phyloP scores from a whole-genome alignment of 1,139 yeast species.

The Sugiyamaella xylanicola region DNA sequence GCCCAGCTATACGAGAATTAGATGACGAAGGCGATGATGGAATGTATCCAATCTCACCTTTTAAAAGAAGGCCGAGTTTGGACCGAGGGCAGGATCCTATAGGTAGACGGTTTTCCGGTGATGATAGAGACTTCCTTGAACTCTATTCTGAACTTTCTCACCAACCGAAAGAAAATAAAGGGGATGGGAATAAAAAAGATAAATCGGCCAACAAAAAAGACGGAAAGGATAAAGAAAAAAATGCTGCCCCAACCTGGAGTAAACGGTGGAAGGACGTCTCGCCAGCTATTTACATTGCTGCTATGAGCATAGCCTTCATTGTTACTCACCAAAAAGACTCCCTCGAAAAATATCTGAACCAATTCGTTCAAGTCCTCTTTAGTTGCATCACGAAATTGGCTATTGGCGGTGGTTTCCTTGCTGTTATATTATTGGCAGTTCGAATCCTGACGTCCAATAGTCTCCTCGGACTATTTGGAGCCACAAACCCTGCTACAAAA shows the following conservation, averaged over 20 bases:
- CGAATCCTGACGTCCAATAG: constrained; percentile 21
- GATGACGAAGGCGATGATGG: constrained; percentile 7
- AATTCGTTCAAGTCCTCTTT: constrained; percentile 28
- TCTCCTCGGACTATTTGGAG: not conserved
- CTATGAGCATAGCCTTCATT: constrained; percentile 30
- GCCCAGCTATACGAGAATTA: constrained; percentile 15
- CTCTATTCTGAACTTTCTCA: not conserved
- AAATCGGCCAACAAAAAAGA: not conserved
- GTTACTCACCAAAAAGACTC: constrained; percentile 31
- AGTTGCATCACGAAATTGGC: constrained; percentile 28
- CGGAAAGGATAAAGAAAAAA: constrained; percentile 4
- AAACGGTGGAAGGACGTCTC: constrained; percentile 21
- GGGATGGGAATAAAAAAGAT: not conserved
- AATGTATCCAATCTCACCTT: constrained; percentile 2
- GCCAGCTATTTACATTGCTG: constrained; percentile 33
- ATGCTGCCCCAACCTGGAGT: constrained; percentile 9
- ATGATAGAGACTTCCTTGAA: not conserved
- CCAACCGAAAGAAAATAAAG: not conserved
- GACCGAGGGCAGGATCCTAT: not conserved
- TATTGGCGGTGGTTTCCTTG: constrained; percentile 21
- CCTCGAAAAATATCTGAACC: constrained; percentile 30
- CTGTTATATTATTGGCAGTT: constrained; percentile 20
- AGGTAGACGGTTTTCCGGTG: not conserved
- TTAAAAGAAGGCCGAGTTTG: constrained; percentile 2
- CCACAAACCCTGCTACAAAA: not conserved